Percentiles rank a stretch among this genome's conserved stretches.
phyloP scores from a whole-genome alignment of 2,329 filamentous ascomycete species.

The Aspergillus sp. region DNA sequence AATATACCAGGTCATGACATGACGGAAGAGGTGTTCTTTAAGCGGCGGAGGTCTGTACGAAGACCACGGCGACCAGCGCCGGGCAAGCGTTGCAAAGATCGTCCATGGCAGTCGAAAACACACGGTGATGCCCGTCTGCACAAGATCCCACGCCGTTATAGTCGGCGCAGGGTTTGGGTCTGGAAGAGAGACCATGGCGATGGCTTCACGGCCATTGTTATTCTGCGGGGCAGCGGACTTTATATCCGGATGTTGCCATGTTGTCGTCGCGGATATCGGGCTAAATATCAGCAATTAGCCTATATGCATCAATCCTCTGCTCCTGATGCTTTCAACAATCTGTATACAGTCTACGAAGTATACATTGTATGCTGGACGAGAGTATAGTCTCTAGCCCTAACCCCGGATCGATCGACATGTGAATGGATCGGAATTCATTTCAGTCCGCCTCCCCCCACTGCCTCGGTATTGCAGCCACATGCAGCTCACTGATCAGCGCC shows the following conservation, averaged over 20 bases:
- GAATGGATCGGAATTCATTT: not conserved
- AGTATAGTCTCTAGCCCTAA: not conserved
- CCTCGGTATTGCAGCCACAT: not conserved
- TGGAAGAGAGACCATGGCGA: slow-evolving; percentile 1
- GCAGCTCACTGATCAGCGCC: not conserved
- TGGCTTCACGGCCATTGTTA: not conserved
- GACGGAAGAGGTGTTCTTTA: slow-evolving; percentile 14
- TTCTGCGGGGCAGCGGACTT: not conserved
- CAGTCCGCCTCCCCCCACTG: not conserved
- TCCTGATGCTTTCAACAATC: too few relatives aligned
- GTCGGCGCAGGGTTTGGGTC: slow-evolving; percentile 9
- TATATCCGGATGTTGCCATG: not conserved
- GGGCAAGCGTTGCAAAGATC: slow-evolving; percentile 10
- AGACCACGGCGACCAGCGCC: slow-evolving; percentile 12
- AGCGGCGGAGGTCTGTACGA: slow-evolving; percentile 12
- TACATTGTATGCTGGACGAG: too few relatives aligned
- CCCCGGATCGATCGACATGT: not conserved
- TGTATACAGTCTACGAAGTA: too few relatives aligned
- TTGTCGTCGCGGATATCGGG: not conserved
- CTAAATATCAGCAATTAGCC: not conserved
- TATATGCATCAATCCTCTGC: not conserved
- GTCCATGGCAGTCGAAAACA: slow-evolving; percentile 13
- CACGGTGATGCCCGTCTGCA: slow-evolving; percentile 9
- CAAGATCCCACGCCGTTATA: slow-evolving; percentile 4
- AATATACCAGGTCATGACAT: slow-evolving; percentile 16